Conservation (phyloP, 2,329 filamentous ascomycete species). For the Elsinoe fawcettii region DNA sequence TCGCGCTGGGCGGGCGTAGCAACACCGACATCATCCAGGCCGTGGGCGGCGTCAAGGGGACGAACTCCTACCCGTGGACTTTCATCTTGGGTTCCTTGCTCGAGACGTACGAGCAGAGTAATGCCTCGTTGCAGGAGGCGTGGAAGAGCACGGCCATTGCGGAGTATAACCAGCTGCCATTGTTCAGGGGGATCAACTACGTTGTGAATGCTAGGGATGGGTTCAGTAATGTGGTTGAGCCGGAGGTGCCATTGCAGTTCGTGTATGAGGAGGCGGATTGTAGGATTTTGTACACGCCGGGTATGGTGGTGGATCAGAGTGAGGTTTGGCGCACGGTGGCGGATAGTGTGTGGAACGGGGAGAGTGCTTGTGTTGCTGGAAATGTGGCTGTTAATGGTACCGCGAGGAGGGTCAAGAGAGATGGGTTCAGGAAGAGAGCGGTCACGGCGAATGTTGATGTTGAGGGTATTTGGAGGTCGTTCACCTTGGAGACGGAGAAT, state of each 20-base stretch:
- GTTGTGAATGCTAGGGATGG: slow-evolving; percentile 28
- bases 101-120: slow-evolving; percentile 21
- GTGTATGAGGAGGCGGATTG: slow-evolving; percentile 44
- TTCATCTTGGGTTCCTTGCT: slow-evolving; percentile 22
- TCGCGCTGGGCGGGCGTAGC: slow-evolving; percentile 38
- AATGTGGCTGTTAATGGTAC: slow-evolving; percentile 18
- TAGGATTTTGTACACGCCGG: slow-evolving; percentile 45
- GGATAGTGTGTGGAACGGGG: slow-evolving; percentile 27
- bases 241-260: slow-evolving; percentile 42
- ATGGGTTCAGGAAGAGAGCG: slow-evolving; percentile 8
- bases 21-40: slow-evolving; percentile 37
- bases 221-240: slow-evolving; percentile 28
- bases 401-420: not conserved
- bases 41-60: slow-evolving; percentile 39
- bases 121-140: slow-evolving; percentile 17
- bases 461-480: slow-evolving; percentile 10
- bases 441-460: slow-evolving; percentile 5
- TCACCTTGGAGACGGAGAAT: slow-evolving; percentile 10
- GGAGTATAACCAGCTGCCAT: slow-evolving; percentile 24
- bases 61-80: slow-evolving; percentile 26
- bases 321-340: slow-evolving; percentile 41
- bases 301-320: slow-evolving; percentile 42
- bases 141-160: slow-evolving; percentile 25
- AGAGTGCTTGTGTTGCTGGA: slow-evolving; percentile 28
- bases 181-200: slow-evolving; percentile 21